Percentiles rank a stretch among this genome's conserved stretches.
phyloP scores from a whole-genome alignment of 768 basidiomycete genomes.

The Boletus rufocinnamomeus region DNA sequence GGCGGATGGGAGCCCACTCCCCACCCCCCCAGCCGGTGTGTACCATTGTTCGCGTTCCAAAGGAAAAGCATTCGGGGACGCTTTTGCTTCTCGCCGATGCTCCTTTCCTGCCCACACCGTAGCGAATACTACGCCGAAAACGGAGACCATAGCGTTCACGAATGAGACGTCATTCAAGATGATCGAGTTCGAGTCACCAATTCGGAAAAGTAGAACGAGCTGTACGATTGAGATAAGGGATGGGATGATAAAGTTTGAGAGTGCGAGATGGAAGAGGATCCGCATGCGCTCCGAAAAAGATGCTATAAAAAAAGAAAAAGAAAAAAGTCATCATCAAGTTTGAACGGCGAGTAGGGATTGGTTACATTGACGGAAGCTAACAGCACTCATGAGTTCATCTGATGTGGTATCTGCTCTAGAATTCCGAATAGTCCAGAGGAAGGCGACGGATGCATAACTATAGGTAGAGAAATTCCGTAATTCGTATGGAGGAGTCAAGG shows the following conservation, averaged over 20 bases:
- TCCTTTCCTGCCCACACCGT: constrained; percentile 15
- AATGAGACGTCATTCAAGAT: neutral
- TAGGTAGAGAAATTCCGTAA: neutral
- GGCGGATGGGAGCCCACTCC: neutral
- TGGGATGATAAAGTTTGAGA: constrained; percentile 32
- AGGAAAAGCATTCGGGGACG: neutral
- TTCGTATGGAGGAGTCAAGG: neutral
- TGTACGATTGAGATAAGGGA: constrained; percentile 30
- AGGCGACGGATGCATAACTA: constrained; percentile 30
- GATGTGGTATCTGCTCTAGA: neutral
- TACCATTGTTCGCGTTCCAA: neutral
- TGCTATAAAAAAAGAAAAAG: constrained; percentile 3
- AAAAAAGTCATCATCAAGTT: neutral
- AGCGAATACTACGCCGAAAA: constrained; percentile 16
- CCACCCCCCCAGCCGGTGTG: neutral
- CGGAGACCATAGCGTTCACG: constrained; percentile 9
- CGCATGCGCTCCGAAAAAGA: constrained; percentile 16
- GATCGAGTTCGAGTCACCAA: neutral
- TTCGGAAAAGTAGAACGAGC: constrained; percentile 24
- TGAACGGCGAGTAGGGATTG: neutral
- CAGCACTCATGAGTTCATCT: neutral
- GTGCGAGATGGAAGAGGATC: constrained; percentile 27
- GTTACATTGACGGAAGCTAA: constrained; percentile 4
- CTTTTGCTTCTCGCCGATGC: neutral
- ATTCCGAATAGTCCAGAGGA: constrained; percentile 24